Evolutionary conservation across 768 basidiomycete species (phyloP), one percentile per base, ranked within the genome.

Genomic region (Leccinum subtestaceum): DNA sequence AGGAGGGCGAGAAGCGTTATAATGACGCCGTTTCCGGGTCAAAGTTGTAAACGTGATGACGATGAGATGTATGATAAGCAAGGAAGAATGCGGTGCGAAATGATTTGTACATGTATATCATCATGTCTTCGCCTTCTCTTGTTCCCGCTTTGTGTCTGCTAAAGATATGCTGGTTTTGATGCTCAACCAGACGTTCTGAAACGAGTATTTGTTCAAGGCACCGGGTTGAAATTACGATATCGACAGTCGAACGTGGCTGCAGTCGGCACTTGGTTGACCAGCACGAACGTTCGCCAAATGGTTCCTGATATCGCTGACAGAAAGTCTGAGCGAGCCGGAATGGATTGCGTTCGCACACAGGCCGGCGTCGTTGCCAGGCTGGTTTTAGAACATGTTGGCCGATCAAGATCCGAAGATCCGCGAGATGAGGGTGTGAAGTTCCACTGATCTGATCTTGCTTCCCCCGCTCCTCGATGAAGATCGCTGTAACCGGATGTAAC

Each of bases 1-100:
- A 90, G 45, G 91, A 93, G 75, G 90, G 87, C 55, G 87, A 90
- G 77, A 78, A 74, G 70, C 84, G 91, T 64, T 84, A 77, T 71
- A 63, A 65, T 10, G 84, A 85, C 60, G 85, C 71, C 19, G 7
- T 64, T 25, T 54, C 61, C 50, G 68, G 66, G 31, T 64, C 71
- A 59, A 81, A 72, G 72, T 69, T 80, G 64, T 81, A 64, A 60
- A 0, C 27, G 32, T 52, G 52, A 73, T 5, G 38, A 40, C 9
- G 40, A 40, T 40, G 40, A 40, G 19, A n/a, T 13, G 3, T 15
- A 51, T 9, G 4, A 15, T 50, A 7, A 17, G 11, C 7, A 15
- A 48, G 27, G 31, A 32, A 2, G 17, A 53, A 21, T 23, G 50
- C 12, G 1, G 10, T 57, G 5, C 19, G 17, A 21, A 55, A 9